phyloP scores from a whole-genome alignment of 345 rosid genomes.

The Eucalyptus sp. region DNA sequence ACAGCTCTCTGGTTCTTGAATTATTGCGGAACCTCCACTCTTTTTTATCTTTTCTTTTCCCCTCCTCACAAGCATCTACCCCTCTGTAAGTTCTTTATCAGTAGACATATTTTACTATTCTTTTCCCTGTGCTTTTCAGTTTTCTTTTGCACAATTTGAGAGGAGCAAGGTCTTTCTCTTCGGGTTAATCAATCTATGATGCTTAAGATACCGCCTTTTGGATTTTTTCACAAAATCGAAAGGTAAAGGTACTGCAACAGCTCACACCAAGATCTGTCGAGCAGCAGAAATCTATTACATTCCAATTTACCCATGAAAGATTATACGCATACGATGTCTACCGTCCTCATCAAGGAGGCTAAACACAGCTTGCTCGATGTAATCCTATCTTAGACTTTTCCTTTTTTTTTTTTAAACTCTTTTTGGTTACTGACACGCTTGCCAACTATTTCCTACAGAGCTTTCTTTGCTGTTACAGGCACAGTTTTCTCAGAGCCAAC shows the following conservation, averaged over 20 bases:
- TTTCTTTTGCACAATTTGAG: constrained; percentile 6
- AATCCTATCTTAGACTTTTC: constrained; percentile 14
- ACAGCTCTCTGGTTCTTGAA: not conserved
- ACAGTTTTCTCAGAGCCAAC: not conserved
- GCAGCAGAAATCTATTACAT: not conserved
- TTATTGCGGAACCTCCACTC: not conserved
- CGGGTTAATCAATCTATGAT: not conserved
- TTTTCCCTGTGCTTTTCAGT: not conserved
- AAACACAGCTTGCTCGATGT: constrained; percentile 32
- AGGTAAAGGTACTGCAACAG: not conserved
- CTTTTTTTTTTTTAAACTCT: not conserved
- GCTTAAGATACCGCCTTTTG: not conserved
- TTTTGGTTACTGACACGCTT: constrained; percentile 42
- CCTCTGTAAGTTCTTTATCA: not conserved
- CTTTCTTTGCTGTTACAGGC: constrained; percentile 43
- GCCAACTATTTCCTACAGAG: constrained; percentile 52
- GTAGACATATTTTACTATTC: not conserved
- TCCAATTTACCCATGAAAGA: not conserved
- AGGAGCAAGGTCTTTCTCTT: constrained; percentile 10
- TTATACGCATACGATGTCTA: not conserved
- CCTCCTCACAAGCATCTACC: not conserved
- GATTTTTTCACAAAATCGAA: not conserved
- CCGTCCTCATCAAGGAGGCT: constrained; percentile 48
- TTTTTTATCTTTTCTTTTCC: not conserved
- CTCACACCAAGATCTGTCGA: not conserved